Conservation (phyloP, 208 protist genomes). For the Angomonas ambiguus region DNA sequence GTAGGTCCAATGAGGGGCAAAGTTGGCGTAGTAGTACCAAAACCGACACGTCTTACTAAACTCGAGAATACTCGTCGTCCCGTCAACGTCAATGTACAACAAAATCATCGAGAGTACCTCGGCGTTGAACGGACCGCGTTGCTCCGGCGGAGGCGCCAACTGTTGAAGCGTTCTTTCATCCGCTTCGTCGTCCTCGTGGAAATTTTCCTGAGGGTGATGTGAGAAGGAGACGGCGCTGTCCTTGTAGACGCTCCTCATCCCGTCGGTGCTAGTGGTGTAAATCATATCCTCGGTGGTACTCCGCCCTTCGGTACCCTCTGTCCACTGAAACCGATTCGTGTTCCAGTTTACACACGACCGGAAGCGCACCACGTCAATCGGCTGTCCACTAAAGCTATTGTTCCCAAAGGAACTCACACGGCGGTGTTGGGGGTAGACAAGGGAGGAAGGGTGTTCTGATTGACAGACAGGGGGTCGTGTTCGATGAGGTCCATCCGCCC, state of each 20-base stretch:
- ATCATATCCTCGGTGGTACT: no score
- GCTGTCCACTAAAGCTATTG: conserved; percentile 60
- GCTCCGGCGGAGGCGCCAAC: conserved; percentile 27
- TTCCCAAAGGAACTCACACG: neutral
- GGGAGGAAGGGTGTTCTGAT: neutral
- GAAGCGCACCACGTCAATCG: conserved; percentile 65
- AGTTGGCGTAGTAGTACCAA: conserved; percentile 78
- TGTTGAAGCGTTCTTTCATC: neutral
- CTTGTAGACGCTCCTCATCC: neutral
- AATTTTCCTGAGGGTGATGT: no score
- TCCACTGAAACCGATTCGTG: conserved; percentile 17
- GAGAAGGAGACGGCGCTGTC: no score
- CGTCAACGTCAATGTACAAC: conserved; percentile 57
- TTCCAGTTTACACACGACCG: conserved; percentile 55
- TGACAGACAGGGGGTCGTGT: neutral
- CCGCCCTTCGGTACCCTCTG: no score
- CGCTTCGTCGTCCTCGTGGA: neutral
- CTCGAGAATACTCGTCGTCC: conserved; percentile 46
- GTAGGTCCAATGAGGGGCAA: conserved; percentile 81
- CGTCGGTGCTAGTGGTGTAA: conserved; percentile 20
- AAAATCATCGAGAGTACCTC: conserved; percentile 71
- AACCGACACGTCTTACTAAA: conserved; percentile 61
- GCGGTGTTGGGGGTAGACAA: neutral
- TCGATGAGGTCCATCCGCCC: no score
- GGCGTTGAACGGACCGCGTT: conserved; percentile 64